These are phyloP conservation scores for Clarireedia monteithiana DNA, from an alignment of 2,329 filamentous ascomycete species.

Conservation along the genomic window DNA sequence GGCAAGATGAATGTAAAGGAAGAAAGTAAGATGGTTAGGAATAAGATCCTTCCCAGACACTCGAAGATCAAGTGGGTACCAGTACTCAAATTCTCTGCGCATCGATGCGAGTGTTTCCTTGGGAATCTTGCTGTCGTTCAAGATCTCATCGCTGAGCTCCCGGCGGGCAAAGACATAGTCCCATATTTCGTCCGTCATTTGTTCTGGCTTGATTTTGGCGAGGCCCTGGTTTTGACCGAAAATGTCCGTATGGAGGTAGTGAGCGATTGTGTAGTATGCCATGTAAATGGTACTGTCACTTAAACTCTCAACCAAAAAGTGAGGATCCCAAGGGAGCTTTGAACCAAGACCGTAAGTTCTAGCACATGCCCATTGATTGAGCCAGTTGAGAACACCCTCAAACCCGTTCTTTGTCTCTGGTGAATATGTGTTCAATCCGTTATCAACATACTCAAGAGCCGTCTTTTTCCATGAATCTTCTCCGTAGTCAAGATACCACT, in stretches of 20 bases:
- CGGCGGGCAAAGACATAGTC: slow-evolving; percentile 86
- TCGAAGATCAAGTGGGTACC: slow-evolving; percentile 86
- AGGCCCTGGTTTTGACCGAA: slow-evolving; percentile 69
- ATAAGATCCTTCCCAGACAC: slow-evolving; percentile 90
- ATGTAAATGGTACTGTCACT: slow-evolving; percentile 92
- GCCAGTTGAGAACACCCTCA: slow-evolving; percentile 80
- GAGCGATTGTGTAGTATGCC: slow-evolving; percentile 65
- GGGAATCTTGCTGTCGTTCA: slow-evolving; percentile 60
- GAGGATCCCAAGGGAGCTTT: slow-evolving; percentile 86
- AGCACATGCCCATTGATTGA: slow-evolving; percentile 92
- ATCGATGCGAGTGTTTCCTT: slow-evolving; percentile 68
- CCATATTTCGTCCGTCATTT: slow-evolving; percentile 94
- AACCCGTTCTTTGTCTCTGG: slow-evolving; percentile 72
- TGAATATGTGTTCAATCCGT: slow-evolving; percentile 73
- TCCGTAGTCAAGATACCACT: slow-evolving; percentile 98
- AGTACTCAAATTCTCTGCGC: slow-evolving; percentile 92
- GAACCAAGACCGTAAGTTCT: slow-evolving; percentile 88
- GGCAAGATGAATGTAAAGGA: slow-evolving; percentile 86
- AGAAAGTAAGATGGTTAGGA: slow-evolving; percentile 91
- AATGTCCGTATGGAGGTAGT: slow-evolving; percentile 71
- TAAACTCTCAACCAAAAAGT: slow-evolving; percentile 86
- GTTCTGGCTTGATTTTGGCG: slow-evolving; percentile 64
- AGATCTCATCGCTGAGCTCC: slow-evolving; percentile 58
- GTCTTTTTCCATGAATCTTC: slow-evolving; percentile 77
- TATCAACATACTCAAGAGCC: slow-evolving; percentile 65